Evolutionary conservation across 148 eudicot species (phyloP).

Genomic region (Oxyria digyna): DNA sequence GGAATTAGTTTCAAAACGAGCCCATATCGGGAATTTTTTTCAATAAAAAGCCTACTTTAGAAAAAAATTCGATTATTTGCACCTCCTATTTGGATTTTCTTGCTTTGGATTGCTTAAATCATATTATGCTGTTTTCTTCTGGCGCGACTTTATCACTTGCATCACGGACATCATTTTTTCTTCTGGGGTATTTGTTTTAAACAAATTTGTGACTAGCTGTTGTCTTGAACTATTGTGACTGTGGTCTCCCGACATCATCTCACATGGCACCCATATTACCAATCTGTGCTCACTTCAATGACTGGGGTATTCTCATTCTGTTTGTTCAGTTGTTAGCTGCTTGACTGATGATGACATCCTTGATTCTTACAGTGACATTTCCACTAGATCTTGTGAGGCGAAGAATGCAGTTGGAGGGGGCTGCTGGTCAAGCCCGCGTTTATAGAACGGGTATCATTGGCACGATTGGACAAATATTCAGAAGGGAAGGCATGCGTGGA

Average conservation of each 20-base stretch:
- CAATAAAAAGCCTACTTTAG: no score
- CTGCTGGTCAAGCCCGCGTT: conserved; percentile 82
- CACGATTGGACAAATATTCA: conserved; percentile 36
- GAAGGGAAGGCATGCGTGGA: conserved; percentile 24
- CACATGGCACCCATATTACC: background rate
- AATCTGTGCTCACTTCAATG: background rate
- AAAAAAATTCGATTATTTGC: no score
- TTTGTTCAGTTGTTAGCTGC: background rate
- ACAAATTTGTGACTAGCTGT: background rate
- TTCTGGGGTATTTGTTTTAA: no score
- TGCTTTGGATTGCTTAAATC: no score
- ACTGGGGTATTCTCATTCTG: background rate
- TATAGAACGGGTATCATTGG: conserved; percentile 62
- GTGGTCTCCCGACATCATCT: background rate
- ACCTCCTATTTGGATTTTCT: background rate
- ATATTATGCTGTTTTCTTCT: background rate
- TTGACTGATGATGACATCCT: background rate
- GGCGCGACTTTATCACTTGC: no score
- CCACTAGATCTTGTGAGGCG: conserved; percentile 92
- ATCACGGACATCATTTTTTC: background rate
- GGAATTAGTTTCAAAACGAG: no score
- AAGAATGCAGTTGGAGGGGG: conserved; percentile 93
- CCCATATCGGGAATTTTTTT: no score
- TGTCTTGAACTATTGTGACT: background rate
- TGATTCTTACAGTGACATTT: conserved; percentile 49